A percentile compares a stretch with the other conserved stretches of the same genome.
phyloP scores from a whole-genome alignment of 83 land plant species.

The Thuja plicata region DNA sequence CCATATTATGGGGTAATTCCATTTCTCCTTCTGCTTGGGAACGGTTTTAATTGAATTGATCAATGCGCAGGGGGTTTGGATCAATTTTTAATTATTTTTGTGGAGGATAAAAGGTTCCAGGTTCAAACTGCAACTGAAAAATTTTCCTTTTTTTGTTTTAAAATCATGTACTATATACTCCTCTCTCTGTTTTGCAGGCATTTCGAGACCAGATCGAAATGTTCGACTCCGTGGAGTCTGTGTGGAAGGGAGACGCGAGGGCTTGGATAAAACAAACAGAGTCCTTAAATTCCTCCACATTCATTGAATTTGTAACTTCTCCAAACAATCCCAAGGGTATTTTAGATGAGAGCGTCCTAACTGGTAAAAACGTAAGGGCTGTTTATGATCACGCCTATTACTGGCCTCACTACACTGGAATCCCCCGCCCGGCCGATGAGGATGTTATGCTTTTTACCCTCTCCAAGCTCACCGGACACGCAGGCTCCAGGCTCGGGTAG shows the following conservation, averaged over 20 bases:
- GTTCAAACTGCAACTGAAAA: too few relatives aligned
- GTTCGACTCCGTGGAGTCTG: conserved; percentile 35
- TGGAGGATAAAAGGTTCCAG: too few relatives aligned
- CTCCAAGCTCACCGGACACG: conserved; percentile 82
- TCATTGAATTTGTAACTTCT: conserved; percentile 84
- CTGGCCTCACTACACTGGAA: conserved; percentile 94
- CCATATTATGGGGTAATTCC: conserved; percentile 58
- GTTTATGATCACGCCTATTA: conserved; percentile 77
- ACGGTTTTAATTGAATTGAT: too few relatives aligned
- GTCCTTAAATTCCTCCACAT: not conserved
- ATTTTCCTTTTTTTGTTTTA: too few relatives aligned
- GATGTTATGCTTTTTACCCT: conserved; percentile 57
- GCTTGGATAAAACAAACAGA: conserved; percentile 12
- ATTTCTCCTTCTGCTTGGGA: not conserved
- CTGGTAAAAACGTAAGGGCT: conserved; percentile 34
- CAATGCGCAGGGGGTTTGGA: too few relatives aligned
- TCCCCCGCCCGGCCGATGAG: conserved; percentile 66
- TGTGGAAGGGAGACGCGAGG: conserved; percentile 66
- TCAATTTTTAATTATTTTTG: too few relatives aligned
- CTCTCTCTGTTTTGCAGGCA: conserved; percentile 34
- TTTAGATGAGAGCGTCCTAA: conserved; percentile 41
- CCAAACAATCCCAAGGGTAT: conserved; percentile 89
- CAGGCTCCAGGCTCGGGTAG: conserved; percentile 84
- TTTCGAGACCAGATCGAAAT: conserved; percentile 51
- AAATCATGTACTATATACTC: too few relatives aligned